These are phyloP conservation scores for Tubosaeta sp. DNA, from an alignment of 768 basidiomycete species.

Conservation along the genomic window DNA sequence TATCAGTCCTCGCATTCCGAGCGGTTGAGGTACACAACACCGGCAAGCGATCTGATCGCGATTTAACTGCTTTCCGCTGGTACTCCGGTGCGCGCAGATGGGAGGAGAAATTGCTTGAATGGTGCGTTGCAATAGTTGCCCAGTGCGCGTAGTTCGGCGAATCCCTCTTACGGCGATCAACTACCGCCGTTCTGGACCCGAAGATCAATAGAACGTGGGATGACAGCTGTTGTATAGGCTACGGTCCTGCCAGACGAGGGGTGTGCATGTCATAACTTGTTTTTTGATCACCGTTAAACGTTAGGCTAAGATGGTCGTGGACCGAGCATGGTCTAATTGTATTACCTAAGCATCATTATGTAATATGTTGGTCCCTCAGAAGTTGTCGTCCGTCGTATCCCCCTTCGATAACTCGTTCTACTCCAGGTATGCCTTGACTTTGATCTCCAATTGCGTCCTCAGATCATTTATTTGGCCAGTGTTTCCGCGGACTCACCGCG, in stretches of 20 bases:
- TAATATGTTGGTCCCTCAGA: conserved; percentile 7
- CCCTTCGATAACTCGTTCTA: background rate
- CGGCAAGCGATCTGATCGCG: conserved; percentile 26
- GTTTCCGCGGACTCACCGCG: background rate
- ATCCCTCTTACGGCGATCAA: conserved; percentile 17
- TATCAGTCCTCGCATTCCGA: conserved; percentile 17
- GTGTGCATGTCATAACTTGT: background rate
- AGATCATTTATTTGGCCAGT: background rate
- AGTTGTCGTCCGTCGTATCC: background rate
- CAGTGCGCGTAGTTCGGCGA: conserved; percentile 17
- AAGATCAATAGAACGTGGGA: conserved; percentile 12
- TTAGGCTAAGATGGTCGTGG: background rate
- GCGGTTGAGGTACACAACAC: conserved; percentile 8
- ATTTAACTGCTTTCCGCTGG: conserved; percentile 7
- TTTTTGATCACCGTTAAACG: background rate
- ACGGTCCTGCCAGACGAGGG: background rate
- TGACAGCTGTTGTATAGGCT: background rate
- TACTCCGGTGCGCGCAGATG: background rate
- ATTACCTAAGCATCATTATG: conserved; percentile 15
- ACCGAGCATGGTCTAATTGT: background rate
- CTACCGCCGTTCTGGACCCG: conserved; percentile 9
- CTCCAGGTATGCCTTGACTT: conserved; percentile 5
- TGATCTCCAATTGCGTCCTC: background rate
- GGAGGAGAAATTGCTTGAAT: conserved; percentile 16
- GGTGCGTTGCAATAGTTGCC: conserved; percentile 3